These are phyloP conservation scores for Scorias spongiosa DNA, from an alignment of 2,329 filamentous ascomycete species.

Conservation along the genomic window DNA sequence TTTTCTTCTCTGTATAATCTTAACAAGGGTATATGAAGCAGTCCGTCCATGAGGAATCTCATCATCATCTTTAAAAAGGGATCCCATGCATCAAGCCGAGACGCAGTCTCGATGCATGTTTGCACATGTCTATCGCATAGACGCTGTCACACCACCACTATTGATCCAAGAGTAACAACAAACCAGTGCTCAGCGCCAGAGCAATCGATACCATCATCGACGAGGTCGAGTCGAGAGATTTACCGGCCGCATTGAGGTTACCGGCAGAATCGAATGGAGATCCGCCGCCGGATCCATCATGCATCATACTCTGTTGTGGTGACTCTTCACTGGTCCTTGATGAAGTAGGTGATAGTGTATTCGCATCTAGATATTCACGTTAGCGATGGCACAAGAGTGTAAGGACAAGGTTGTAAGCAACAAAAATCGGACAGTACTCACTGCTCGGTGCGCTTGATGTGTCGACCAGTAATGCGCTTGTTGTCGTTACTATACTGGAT, in stretches of 20 bases:
- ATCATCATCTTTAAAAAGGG: too few relatives aligned
- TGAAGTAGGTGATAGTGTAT: neutral
- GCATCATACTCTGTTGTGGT: slow-evolving; percentile 6
- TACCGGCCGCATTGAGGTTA: slow-evolving; percentile 4
- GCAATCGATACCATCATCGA: slow-evolving; percentile 2
- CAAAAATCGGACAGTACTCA: neutral
- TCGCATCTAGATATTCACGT: neutral
- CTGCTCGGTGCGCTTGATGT: slow-evolving; percentile 7
- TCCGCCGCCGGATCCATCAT: slow-evolving; percentile 26
- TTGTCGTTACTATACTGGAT: slow-evolving; percentile 1
- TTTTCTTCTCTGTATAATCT: too few relatives aligned
- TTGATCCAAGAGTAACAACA: neutral
- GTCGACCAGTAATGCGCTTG: slow-evolving; percentile 5
- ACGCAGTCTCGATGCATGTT: too few relatives aligned
- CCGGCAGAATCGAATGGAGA: slow-evolving; percentile 27
- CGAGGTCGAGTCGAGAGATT: slow-evolving; percentile 1
- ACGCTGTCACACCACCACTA: neutral
- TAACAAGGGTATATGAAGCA: too few relatives aligned
- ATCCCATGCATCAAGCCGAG: too few relatives aligned
- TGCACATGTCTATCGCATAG: too few relatives aligned
- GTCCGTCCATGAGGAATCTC: too few relatives aligned
- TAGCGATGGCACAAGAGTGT: too few relatives aligned
- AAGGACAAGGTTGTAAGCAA: too few relatives aligned
- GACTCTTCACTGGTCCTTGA: neutral
- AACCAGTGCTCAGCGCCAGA: slow-evolving; percentile 1